Base-by-base conservation (phyloP, 2,329 filamentous ascomycete species). In the Aureobasidium sp. region DNA sequence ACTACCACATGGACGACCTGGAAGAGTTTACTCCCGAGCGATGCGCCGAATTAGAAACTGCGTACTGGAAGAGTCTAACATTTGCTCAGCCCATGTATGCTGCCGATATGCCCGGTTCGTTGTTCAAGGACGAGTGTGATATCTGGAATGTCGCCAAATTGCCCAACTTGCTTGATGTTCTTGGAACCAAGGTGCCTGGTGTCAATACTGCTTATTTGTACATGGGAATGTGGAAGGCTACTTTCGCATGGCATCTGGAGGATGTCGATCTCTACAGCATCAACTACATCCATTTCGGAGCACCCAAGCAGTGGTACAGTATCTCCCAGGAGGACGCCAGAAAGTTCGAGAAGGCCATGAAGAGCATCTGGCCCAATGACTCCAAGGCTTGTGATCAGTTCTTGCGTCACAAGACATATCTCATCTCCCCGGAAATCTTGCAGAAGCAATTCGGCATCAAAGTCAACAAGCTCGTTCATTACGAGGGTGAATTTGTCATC, bases 211-310 rank as follows among this genome's bases (percentile, higher is more conserved):
- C 94, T 1, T 99, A 99, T 71, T 84, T 99, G 1, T 99, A 99
- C 72, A 82, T 99, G 64, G 94, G 94, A 47, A 99, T 99, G 94
- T 99, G 94, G 94, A 97, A 97, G 75, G 93, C 94, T 14, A 97
- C 94, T 0, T 99, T 99, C 73, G 94, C 94, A 9, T 99, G 94
- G 94, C 94, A 99, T 82, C 78, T 99, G 59, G 94, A 99, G 73
- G 94, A 99, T 73, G 93, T 99, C 45, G 94, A 99, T 77, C 84
- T 99, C 5, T 99, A 99, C 84, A 97, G 92, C 74, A 99, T 99
- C 82, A 99, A 99, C 78, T 99, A 97, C 74, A 91, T 99, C 64
- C 94, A 99, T 72, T 99, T 99, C 73, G 94, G 94, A 61, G 94
- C 94, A 1, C 94, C 94, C 0, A 99, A 99, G 76, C 94, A 99